Base-by-base conservation (phyloP, 2,329 filamentous ascomycete genomes). In the Cercospora sp. region DNA sequence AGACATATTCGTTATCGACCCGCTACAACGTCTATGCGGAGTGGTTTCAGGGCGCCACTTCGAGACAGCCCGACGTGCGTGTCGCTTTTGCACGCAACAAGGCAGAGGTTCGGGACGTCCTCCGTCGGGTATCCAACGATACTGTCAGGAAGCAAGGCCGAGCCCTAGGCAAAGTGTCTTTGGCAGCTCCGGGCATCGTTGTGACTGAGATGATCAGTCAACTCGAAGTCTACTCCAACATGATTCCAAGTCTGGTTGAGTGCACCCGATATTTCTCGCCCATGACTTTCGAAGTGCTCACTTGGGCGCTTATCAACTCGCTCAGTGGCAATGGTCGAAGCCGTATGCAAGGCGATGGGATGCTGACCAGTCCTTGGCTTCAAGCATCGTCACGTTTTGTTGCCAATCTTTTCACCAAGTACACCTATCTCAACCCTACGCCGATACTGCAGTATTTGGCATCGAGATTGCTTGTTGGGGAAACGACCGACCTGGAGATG, bases 221-320 rank as follows among this genome's bases (percentile, higher is more conserved):
- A 79, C 92, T 97, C 67, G 94, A 99, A 79, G 90, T 91, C 0
- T 99, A 99, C 78, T 91, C 91, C 77, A 99, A 98, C 77, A 86
- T 99, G 69, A 97, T 97, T 66, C 92, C 97, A 69, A 92, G 93
- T 5, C 92, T 99, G 69, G 94, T 98, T 13, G 93, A 97, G 77
- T 97, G 94, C 76, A 93, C 92, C 45, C 90, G 92, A 74, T 97
- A 97, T 78, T 97, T 98, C 74, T 97, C 94, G 1, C 89, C 92
- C 64, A 83, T 99, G 42, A 94, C 92, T 0, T 97, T 97, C 77
- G 95, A 99, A 79, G 92, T 97, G 33, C 84, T 99, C 55, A 91
- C 93, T 3, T 99, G 94, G 93, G 92, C 93, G 20, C 83, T 99
- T 55, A 88, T 99, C 80, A 96, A 89, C 75, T 85, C 87, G 9